These are phyloP conservation scores for Papiliotrema laurentii DNA, from an alignment of 1,284 basidiomycete genomes.

Conservation along the genomic window DNA sequence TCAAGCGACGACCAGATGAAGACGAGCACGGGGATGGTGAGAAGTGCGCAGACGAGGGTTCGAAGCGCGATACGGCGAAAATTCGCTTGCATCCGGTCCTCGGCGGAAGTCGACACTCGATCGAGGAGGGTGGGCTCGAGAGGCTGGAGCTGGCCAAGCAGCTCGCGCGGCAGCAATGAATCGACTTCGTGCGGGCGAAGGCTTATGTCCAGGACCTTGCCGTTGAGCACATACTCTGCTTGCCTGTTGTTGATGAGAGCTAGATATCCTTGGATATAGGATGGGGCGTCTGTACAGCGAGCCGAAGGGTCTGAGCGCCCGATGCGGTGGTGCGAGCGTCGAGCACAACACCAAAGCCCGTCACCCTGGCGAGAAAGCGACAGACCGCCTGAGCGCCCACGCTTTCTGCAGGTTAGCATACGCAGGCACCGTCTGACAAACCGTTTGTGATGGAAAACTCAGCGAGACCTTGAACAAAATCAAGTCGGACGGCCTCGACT, in stretches of 20 bases:
- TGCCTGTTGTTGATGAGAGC: neutral
- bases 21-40: conserved; percentile 52
- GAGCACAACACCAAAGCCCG: neutral
- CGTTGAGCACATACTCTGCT: neutral
- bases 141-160: conserved; percentile 1
- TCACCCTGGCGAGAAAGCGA: neutral
- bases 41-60: conserved; percentile 38
- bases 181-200: neutral
- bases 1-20: too few species aligned
- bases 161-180: neutral
- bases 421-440: neutral
- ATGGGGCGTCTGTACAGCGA: neutral
- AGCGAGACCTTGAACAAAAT: conserved; percentile 15
- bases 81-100: conserved; percentile 14
- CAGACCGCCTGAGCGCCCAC: neutral
- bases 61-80: conserved; percentile 40
- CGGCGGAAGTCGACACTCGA: conserved; percentile 7
- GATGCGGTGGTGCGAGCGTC: neutral
- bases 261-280: neutral
- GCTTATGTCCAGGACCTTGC: neutral
- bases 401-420: neutral
- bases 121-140: conserved; percentile 4
- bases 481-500: conserved; percentile 7
- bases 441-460: conserved; percentile 3
- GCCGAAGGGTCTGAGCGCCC: neutral